Conservation (phyloP, 495 filamentous ascomycete genomes). For the Podospora bellae-mahoneyi region DNA sequence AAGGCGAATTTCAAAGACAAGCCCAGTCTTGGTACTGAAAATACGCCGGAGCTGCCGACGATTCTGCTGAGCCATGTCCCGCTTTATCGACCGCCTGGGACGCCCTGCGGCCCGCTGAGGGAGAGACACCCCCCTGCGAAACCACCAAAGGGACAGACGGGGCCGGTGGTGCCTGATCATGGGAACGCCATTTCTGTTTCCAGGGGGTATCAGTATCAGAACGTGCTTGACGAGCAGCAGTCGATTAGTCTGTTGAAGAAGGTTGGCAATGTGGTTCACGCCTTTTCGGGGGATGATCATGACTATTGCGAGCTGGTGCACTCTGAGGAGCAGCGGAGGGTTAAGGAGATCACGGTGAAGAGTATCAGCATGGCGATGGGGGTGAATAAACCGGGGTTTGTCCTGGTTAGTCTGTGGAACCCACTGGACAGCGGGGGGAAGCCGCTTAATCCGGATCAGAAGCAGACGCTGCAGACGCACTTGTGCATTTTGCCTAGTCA, state of each 20-base stretch:
- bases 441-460: slow-evolving; percentile 42
- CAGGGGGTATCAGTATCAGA: slow-evolving; percentile 92
- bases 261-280: slow-evolving; percentile 70
- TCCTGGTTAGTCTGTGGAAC: slow-evolving; percentile 88
- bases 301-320: slow-evolving; percentile 94
- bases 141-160: slow-evolving; percentile 51
- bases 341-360: slow-evolving; percentile 92
- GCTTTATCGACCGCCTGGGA: slow-evolving; percentile 73
- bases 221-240: slow-evolving; percentile 73
- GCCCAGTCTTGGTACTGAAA: slow-evolving; percentile 35
- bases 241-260: slow-evolving; percentile 68
- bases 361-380: slow-evolving; percentile 94
- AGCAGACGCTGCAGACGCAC: slow-evolving; percentile 73
- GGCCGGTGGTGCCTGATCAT: slow-evolving; percentile 62
- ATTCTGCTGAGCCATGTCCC: slow-evolving; percentile 89
- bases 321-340: slow-evolving; percentile 56
- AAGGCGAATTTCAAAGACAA: slow-evolving; percentile 39
- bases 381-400: slow-evolving; percentile 82
- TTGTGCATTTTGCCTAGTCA: slow-evolving; percentile 91
- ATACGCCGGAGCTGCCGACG: slow-evolving; percentile 64
- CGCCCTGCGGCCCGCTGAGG: slow-evolving; percentile 85
- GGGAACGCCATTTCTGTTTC: slow-evolving; percentile 71
- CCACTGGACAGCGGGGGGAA: slow-evolving; percentile 67
- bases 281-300: slow-evolving; percentile 96
- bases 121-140: slow-evolving; percentile 74